A percentile compares a stretch with the other conserved stretches of the same genome.
Conservation (phyloP, 441 rosid genomes). For the Erysimum cheiri region DNA sequence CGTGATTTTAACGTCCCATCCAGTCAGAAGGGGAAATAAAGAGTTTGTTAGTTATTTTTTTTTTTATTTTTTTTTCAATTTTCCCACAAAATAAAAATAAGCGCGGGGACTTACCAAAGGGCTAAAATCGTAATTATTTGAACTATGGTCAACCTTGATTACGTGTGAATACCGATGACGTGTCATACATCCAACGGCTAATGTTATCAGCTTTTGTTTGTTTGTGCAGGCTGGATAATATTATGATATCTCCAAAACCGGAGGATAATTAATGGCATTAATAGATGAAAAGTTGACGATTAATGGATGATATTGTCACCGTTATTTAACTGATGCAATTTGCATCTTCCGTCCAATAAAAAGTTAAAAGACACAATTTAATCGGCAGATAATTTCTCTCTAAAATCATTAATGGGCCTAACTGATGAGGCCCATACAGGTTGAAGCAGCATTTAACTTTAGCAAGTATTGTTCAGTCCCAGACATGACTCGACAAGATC, state of each 20-base stretch:
- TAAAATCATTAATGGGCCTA: conserved; percentile 9
- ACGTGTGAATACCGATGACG: background rate
- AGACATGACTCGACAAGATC: background rate
- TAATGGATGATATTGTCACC: background rate
- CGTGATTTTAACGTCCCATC: conserved; percentile 14
- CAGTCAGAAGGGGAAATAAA: background rate
- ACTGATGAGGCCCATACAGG: background rate
- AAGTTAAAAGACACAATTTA: background rate
- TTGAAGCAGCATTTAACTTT: background rate
- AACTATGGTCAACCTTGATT: background rate
- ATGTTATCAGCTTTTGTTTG: background rate
- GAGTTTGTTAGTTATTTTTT: background rate
- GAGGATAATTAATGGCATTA: no score
- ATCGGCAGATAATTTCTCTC: background rate
- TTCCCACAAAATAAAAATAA: background rate
- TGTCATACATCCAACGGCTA: conserved; percentile 27
- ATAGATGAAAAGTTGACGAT: no score
- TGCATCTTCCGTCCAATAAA: background rate
- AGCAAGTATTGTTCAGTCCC: background rate
- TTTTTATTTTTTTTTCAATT: background rate
- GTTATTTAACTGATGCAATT: background rate
- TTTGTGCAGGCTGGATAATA: background rate
- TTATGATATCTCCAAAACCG: no score
- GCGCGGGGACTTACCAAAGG: conserved; percentile 24
- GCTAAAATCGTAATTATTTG: background rate